These are phyloP conservation scores for Leishmania major DNA, from an alignment of 208 protist genomes.

Conservation along the genomic window DNA sequence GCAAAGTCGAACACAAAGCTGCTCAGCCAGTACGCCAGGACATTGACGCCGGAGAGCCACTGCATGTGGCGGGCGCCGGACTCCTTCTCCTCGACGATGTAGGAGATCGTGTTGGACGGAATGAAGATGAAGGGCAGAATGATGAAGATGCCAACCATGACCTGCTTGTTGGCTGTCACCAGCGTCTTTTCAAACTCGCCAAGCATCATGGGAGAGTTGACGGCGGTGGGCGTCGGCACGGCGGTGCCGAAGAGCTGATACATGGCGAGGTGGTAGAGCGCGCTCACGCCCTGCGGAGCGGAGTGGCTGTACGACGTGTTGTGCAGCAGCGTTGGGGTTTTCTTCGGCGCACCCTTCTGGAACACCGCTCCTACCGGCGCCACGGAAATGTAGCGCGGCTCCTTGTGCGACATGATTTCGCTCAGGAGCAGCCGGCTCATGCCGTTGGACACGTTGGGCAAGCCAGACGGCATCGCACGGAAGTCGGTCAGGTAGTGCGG, in stretches of 20 bases:
- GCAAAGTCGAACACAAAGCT: conserved; percentile 77
- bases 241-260: conserved; percentile 46
- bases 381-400: conserved; percentile 53
- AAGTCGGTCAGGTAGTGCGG: conserved; percentile 32
- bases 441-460: conserved; percentile 33
- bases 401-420: conserved; percentile 38
- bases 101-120: conserved; percentile 76
- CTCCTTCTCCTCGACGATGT: conserved; percentile 82
- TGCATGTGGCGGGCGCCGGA: conserved; percentile 79
- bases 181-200: conserved; percentile 62
- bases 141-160: conserved; percentile 80
- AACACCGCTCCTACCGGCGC: conserved; percentile 33
- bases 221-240: conserved; percentile 34
- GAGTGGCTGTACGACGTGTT: conserved; percentile 62
- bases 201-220: conserved; percentile 72
- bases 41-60: conserved; percentile 74
- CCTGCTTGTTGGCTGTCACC: conserved; percentile 49
- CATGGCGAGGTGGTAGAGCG: conserved; percentile 59
- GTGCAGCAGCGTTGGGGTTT: conserved; percentile 51
- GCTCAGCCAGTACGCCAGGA: conserved; percentile 79
- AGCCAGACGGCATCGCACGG: conserved; percentile 13
- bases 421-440: conserved; percentile 39
- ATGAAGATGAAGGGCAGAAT: conserved; percentile 84
- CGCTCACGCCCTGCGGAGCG: conserved; percentile 53
- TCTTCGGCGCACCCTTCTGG: conserved; percentile 28